Evolutionary conservation across 306 rosid species (phyloP), one percentile per base, ranked within the genome.

Genomic region (Dalbergia oliveri): DNA sequence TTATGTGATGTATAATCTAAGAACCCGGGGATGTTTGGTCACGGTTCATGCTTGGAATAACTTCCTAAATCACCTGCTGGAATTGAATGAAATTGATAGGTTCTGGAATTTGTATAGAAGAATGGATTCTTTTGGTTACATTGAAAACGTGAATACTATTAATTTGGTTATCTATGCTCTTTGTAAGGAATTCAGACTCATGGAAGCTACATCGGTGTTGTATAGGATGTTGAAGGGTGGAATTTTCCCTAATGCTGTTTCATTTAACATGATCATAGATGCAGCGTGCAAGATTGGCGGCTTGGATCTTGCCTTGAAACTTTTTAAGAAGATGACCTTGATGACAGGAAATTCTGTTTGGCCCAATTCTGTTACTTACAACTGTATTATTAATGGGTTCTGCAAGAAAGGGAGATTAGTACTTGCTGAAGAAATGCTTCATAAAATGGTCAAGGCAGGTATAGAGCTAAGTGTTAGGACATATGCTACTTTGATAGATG

Each of bases 1-100:
- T 78, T 85, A 67, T 15, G 94, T 90, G 23, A 86, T 88, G 5
- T 70, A 14, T 39, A 81, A 80, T 78, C 79, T 86, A 64, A 88
- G 83, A 49, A 14, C 5, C 26, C 72, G 43, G n/a, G 86, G 88
- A 11, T 79, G 1, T 69, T 73, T 74, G 78, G 87, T 90, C 37
- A 67, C 91, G 2, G 35, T 90, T 82, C 94, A 90, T 43, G 94
- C 91, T 34, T 90, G 91, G 91, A 90, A 90, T 80, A 90, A 90
- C 75, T 88, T 84, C 73, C 73, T 90, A 9, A 84, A 66, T 62
- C 91, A 84, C 56, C 61, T 86, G 6, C 51, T 90, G 82, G 87
- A 86, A 82, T 58, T 84, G 78, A 80, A 84, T 31, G 82, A 84
- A 34, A 71, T 70, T 61, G 76, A 62, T 86, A 86, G 82, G 59